Base-by-base conservation (phyloP, 139 green algal genomes). In the Chloropicon primus region DNA sequence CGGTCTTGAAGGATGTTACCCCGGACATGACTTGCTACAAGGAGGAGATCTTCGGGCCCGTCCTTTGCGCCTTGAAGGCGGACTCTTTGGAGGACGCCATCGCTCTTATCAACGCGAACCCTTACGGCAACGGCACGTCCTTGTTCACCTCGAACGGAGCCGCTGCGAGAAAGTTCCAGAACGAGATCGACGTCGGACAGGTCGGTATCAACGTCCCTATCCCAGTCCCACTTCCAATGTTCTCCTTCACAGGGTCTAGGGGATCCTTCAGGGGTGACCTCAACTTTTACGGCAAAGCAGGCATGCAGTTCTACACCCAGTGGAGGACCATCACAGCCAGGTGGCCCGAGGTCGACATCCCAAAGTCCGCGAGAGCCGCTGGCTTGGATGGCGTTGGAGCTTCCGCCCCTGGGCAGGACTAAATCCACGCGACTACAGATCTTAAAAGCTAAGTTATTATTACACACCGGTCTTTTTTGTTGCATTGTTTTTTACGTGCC, bases 121-220 rank as follows among this genome's bases (percentile, higher is more conserved):
- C 41, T 17, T 89, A 97, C 74, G 94, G 93, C 85, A 98, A 98
- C 77, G 94, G 94, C 75, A 96, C 90, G 62, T 92, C 92, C 22
- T 89, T 98, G 25, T 98, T 98, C 87, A 98, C 94, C 0, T 74
- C 80, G 54, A 91, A 79, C 21, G 94, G 93, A 0, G 83, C 87
- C 0, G 89, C 93, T 1, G 93, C 92, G 0, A 83, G 92, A 27
- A 89, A 89, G 74, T 98, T 97, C 79, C 89, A 94, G 82, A 77
- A 90, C 28, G 86, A 91, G 27, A 84, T 90, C 27, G 84, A 93
- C 41, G 83, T 86, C 24, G 86, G 83, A 2, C 85, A 89, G 88
- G 91, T 98, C 0, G 95, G 94, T 74, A 93, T 97, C 84, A 98
- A 98, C 84, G 87, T 98, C 25, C 92, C 92, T 73, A 98, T 98